These are phyloP conservation scores for Flaveria sonorensis DNA, from an alignment of 129 eudicot genomes.

Conservation along the genomic window DNA sequence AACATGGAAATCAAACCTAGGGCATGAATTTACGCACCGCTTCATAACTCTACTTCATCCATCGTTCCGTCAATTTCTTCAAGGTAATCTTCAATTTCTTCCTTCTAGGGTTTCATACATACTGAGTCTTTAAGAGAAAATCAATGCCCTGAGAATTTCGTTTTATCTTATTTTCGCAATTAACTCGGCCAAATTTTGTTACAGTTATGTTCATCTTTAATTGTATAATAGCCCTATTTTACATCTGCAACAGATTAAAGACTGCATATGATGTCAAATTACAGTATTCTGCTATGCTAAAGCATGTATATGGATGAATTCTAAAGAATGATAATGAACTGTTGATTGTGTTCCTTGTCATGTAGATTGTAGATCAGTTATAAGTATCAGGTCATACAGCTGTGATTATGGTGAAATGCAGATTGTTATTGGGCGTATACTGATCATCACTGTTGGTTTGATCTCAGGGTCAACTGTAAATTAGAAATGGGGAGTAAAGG, in stretches of 20 bases:
- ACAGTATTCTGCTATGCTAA: neutral
- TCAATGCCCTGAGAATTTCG: too few relatives aligned
- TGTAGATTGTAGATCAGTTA: too few relatives aligned
- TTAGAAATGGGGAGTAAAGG: conserved; percentile 79
- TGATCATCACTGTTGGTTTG: conserved; percentile 15
- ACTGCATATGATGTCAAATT: conserved; percentile 16
- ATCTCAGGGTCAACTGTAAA: conserved; percentile 21
- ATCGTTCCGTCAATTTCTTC: neutral
- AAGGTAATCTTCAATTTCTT: conserved; percentile 19
- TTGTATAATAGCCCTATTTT: neutral
- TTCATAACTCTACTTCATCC: conserved; percentile 8
- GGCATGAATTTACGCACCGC: conserved; percentile 13
- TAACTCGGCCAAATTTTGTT: too few relatives aligned
- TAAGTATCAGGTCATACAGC: too few relatives aligned
- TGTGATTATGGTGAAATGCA: too few relatives aligned
- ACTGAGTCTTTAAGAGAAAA: too few relatives aligned
- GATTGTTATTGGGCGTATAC: neutral
- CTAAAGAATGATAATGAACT: neutral
- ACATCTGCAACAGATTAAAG: conserved; percentile 6
- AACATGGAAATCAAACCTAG: neutral
- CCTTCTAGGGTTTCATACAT: conserved; percentile 28
- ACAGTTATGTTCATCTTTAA: too few relatives aligned
- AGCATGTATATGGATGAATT: conserved; percentile 10
- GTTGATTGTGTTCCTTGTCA: too few relatives aligned
- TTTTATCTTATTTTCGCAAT: too few relatives aligned